These are phyloP conservation scores for Podospora australis DNA, from an alignment of 495 filamentous ascomycete genomes.

Conservation along the genomic window DNA sequence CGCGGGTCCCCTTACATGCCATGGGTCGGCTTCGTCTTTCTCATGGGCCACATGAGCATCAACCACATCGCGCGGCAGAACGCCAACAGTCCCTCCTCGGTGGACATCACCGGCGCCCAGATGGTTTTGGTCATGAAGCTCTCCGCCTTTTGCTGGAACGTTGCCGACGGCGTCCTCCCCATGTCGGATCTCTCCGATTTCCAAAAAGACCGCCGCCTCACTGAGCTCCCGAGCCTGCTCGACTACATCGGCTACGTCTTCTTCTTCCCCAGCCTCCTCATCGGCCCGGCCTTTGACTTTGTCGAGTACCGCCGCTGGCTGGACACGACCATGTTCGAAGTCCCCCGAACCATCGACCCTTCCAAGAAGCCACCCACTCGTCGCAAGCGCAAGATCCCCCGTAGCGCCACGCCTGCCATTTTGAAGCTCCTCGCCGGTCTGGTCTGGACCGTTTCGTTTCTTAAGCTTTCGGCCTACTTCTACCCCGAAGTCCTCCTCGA, in stretches of 20 bases:
- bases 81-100: slow-evolving; percentile 49
- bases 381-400: slow-evolving; percentile 90
- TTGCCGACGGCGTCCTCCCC: slow-evolving; percentile 79
- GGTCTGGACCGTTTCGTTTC: slow-evolving; percentile 70
- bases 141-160: slow-evolving; percentile 95
- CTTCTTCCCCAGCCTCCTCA: slow-evolving; percentile 88
- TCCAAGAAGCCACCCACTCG: slow-evolving; percentile 75
- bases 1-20: slow-evolving; percentile 89
- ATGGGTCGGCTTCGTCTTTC: slow-evolving; percentile 89
- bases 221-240: slow-evolving; percentile 61
- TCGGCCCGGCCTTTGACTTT: slow-evolving; percentile 88
- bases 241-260: slow-evolving; percentile 86
- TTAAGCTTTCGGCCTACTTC: slow-evolving; percentile 67
- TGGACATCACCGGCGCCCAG: slow-evolving; percentile 94
- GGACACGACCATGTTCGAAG: slow-evolving; percentile 87
- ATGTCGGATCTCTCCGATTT: slow-evolving; percentile 73
- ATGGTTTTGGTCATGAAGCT: slow-evolving; percentile 99
- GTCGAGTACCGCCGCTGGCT: slow-evolving; percentile 89
- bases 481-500: slow-evolving; percentile 50
- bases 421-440: slow-evolving; percentile 67
- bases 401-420: slow-evolving; percentile 79
- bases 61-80: slow-evolving; percentile 81
- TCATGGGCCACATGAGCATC: slow-evolving; percentile 93
- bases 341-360: slow-evolving; percentile 70
- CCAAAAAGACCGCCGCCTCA: slow-evolving; percentile 76